Conservation (phyloP, 768 basidiomycete species). For the Royoungia palumana region DNA sequence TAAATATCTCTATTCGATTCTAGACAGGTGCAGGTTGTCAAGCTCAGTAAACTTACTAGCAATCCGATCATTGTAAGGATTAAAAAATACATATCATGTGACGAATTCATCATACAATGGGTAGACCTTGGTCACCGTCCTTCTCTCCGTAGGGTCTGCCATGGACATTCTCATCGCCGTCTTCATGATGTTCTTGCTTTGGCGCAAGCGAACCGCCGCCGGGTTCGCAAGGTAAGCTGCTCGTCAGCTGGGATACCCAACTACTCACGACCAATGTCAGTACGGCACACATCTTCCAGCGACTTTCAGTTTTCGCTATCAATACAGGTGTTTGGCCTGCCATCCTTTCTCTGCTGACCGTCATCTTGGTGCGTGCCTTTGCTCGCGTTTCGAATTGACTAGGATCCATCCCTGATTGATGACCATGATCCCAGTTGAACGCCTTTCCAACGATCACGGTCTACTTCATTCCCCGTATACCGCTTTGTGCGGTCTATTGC, state of each 20-base stretch:
- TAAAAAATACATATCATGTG: too few relatives aligned
- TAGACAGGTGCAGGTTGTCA: not conserved
- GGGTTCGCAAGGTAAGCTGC: too few relatives aligned
- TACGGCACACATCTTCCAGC: too few relatives aligned
- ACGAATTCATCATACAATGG: not conserved
- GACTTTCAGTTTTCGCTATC: too few relatives aligned
- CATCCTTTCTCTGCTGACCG: too few relatives aligned
- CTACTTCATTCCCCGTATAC: not conserved
- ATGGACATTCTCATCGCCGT: conserved; percentile 1
- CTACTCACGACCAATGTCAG: too few relatives aligned
- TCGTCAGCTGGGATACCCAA: too few relatives aligned
- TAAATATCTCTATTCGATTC: not conserved
- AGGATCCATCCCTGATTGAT: too few relatives aligned
- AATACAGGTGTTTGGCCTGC: too few relatives aligned
- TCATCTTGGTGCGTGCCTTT: too few relatives aligned
- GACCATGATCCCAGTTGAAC: too few relatives aligned
- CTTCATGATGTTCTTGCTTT: not conserved
- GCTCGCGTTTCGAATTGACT: too few relatives aligned
- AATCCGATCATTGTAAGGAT: not conserved
- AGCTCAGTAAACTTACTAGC: not conserved
- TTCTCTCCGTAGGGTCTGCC: not conserved
- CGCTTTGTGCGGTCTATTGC: conserved; percentile 2
- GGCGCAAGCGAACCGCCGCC: not conserved
- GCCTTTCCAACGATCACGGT: not conserved
- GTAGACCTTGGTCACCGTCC: not conserved